Evolutionary conservation across 139 green algal genomes (phyloP).

Genomic region (Coelastrella sp.): DNA sequence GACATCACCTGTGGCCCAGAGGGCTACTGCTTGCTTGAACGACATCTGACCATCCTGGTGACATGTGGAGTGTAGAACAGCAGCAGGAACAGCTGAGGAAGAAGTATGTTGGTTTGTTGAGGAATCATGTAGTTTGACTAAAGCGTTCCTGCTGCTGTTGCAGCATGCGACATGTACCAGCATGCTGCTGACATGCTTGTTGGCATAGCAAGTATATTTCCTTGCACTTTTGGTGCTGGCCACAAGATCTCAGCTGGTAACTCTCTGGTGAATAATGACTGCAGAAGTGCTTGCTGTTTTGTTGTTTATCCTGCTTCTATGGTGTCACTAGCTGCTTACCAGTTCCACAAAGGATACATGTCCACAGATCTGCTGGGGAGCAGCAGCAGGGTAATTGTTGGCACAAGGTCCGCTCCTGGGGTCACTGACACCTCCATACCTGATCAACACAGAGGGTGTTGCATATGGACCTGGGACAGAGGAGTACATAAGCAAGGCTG

Average conservation of each 20-base stretch:
- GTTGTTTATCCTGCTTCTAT: too few species aligned
- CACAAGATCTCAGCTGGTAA: not conserved
- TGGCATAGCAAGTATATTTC: too few species aligned
- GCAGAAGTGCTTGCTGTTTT: not conserved
- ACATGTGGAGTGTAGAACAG: too few species aligned
- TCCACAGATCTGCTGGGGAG: constrained; percentile 15
- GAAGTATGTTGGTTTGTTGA: too few species aligned
- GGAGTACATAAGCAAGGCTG: not conserved
- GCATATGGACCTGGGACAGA: not conserved
- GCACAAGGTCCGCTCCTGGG: not conserved
- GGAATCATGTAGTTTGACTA: too few species aligned
- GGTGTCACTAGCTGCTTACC: too few species aligned
- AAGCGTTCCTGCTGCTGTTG: too few species aligned
- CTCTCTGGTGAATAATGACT: too few species aligned
- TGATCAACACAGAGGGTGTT: not conserved
- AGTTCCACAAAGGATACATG: constrained; percentile 29
- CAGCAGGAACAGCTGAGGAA: too few species aligned
- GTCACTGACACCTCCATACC: not conserved
- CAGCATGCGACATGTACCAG: too few species aligned
- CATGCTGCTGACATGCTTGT: too few species aligned
- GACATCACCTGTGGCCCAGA: not conserved
- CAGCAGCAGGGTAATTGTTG: not conserved
- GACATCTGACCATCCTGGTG: constrained; percentile 19
- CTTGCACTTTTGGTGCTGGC: too few species aligned
- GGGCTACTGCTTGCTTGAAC: constrained; percentile 1